Conservation (phyloP, 306 rosid species). For the Medicago truncatula region MtrunA17r5.0-ANR NC_053045.1:63745501-63746000, state of each 20-base stretch:
- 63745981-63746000: slow-evolving; percentile 96
- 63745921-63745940: slow-evolving; percentile 78
- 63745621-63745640: neutral
- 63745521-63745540: neutral
- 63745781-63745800: neutral
- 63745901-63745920: slow-evolving; percentile 96
- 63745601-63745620: neutral
- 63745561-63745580: too few species aligned
- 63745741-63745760: neutral
- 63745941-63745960: slow-evolving; percentile 70
- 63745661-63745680: neutral
- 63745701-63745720: neutral
- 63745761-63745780: slow-evolving; percentile 31
- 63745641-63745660: neutral
- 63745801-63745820: slow-evolving; percentile 4
- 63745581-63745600: too few species aligned
- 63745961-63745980: slow-evolving; percentile 88
- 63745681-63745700: neutral
- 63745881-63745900: slow-evolving; percentile 91
- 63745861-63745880: slow-evolving; percentile 46
- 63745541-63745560: slow-evolving; percentile 9
- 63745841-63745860: slow-evolving; percentile 32
- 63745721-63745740: neutral
- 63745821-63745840: slow-evolving; percentile 9
- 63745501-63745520: neutral